Evolutionary conservation across 495 filamentous ascomycete genomes (phyloP), one percentile per base, ranked within the genome.

Genomic region (Penicillium goetzii): DNA sequence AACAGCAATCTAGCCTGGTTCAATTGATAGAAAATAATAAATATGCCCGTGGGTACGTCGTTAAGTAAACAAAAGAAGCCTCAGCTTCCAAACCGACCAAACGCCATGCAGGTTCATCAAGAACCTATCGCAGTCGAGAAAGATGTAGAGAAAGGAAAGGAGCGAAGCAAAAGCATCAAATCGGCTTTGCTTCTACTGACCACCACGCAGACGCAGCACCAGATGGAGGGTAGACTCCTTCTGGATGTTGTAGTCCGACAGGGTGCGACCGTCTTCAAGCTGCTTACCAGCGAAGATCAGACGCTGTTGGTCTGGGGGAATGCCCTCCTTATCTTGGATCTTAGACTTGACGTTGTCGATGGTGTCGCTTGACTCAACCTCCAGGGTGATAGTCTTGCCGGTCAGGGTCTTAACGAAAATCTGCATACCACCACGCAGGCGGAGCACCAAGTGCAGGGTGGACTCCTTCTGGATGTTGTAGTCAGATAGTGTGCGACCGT

Each of bases 401-500:
- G 92, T 96, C 60, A 95, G 78, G 10, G 92, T 95, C 88, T 96
- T 96, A 69, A 96, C 92, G 74, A 96, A 96, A 66, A 96, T 94
- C 72, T 96, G 92, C 91, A 95, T 95, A 79, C 94, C 94, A 88
- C 94, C 94, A 83, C 94, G 93, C 14, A 99, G 90, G 76, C 95
- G 91, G 60, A 99, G 92, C 50, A 99, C 95, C 66, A 99, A 81
- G 80, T 99, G 95, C 14, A 99, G 84, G n/a, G 95, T 99, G 43
- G 90, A 93, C 78, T 98, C 95, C 81, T 99, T 99, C 78, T 98
- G 95, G 56, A 98, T 99, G 83, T 99, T 99, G 86, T 98, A 98
- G 74, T 98, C 95, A 64, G 87, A 91, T 2, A 99, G 83, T n/a
- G 94, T 98, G 19, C 94, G 91, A 67, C 90, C 90, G 72, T 93